phyloP scores from a whole-genome alignment of 805 yeast genomes.

The Kluyveromyces nonfermentans region DNA sequence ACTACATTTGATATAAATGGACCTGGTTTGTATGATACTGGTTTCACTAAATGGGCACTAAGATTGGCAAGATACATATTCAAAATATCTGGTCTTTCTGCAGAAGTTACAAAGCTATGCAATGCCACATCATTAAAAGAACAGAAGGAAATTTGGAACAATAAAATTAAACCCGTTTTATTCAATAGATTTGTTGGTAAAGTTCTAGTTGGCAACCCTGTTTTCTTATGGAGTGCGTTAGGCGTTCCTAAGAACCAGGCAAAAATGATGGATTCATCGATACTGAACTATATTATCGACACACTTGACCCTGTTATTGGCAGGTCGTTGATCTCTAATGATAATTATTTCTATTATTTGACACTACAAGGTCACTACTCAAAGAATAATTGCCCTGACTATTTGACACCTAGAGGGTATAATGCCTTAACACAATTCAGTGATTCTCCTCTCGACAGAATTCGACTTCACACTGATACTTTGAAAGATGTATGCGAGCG shows the following conservation, averaged over 20 bases:
- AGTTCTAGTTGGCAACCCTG: conserved; percentile 65
- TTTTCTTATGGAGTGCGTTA: conserved; percentile 80
- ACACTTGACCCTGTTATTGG: conserved; percentile 69
- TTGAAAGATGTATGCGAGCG: conserved; percentile 67
- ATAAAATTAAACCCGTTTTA: conserved; percentile 54
- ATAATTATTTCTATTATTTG: conserved; percentile 73
- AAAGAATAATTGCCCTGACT: conserved; percentile 63
- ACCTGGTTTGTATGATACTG: conserved; percentile 67
- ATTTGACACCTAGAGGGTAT: conserved; percentile 53
- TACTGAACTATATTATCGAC: conserved; percentile 61
- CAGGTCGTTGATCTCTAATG: conserved; percentile 53
- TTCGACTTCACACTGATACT: conserved; percentile 72
- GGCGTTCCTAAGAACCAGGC: conserved; percentile 89
- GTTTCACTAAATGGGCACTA: conserved; percentile 80
- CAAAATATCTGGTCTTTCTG: conserved; percentile 42
- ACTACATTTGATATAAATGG: conserved; percentile 46
- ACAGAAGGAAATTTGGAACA: conserved; percentile 57
- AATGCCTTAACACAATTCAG: conserved; percentile 35
- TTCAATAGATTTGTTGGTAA: conserved; percentile 62
- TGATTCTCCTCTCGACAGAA: conserved; percentile 51
- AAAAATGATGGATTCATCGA: conserved; percentile 64
- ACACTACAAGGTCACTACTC: conserved; percentile 54
- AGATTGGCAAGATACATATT: conserved; percentile 57
- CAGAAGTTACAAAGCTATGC: conserved; percentile 47
- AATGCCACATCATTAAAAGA: conserved; percentile 47